A percentile compares a stretch with the other conserved stretches of the same genome.
phyloP scores from a whole-genome alignment of 2,329 filamentous ascomycete species.

The Achaetomium macrosporum region DNA sequence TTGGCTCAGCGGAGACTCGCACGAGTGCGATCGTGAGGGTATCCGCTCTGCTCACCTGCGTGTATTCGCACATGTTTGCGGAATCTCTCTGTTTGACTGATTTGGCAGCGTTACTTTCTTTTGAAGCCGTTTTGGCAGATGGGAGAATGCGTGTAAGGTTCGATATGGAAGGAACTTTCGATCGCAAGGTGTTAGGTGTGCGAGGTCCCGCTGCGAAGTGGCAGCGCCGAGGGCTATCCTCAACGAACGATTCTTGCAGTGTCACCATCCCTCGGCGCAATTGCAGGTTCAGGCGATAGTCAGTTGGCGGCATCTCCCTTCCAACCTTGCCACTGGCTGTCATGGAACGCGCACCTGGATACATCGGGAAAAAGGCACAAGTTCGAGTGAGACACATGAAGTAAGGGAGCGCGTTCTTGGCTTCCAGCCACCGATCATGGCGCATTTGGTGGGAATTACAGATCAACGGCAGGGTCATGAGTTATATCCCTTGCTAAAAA shows the following conservation, averaged over 20 bases:
- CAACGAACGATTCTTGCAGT: too few species aligned
- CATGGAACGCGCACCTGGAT: background rate
- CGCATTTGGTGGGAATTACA: background rate
- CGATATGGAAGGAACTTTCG: background rate
- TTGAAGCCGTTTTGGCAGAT: too few species aligned
- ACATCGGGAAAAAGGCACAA: background rate
- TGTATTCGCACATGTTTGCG: conserved; percentile 3
- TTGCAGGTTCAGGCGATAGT: background rate
- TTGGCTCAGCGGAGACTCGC: background rate
- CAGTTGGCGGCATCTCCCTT: too few species aligned
- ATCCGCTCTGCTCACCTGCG: background rate
- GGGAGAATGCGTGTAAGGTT: background rate
- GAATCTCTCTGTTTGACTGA: background rate
- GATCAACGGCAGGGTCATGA: too few species aligned
- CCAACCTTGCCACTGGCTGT: background rate
- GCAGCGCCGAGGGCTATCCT: background rate
- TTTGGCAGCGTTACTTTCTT: too few species aligned
- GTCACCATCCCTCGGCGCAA: background rate
- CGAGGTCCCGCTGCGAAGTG: background rate
- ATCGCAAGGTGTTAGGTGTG: background rate
- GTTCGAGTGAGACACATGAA: background rate
- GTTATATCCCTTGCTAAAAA: too few species aligned
- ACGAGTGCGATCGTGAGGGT: background rate
- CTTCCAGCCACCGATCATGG: too few species aligned
- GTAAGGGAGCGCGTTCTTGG: background rate